phyloP scores from a whole-genome alignment of 164 flowering plant species.

The Vitis vinifera region DNA sequence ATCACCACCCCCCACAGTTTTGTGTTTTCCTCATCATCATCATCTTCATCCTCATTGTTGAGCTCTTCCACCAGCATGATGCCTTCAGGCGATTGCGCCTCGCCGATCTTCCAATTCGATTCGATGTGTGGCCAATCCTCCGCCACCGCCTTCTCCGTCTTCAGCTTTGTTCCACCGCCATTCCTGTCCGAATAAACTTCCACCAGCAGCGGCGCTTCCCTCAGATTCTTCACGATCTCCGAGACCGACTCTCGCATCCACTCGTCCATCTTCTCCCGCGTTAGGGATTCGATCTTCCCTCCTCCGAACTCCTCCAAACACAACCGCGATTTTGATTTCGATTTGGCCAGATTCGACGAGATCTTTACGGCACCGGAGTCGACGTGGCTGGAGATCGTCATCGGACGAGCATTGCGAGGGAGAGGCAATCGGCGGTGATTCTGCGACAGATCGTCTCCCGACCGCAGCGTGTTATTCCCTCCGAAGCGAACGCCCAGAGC shows the following conservation, averaged over 20 bases:
- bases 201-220: conserved; percentile 49
- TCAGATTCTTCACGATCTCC: conserved; percentile 52
- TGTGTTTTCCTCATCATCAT: conserved; percentile 7
- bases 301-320: neutral
- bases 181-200: conserved; percentile 18
- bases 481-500: conserved; percentile 12
- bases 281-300: neutral
- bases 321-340: neutral
- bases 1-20: conserved; percentile 55
- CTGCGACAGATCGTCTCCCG: neutral
- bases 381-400: neutral
- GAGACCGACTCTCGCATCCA: conserved; percentile 53
- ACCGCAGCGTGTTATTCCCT: conserved; percentile 1
- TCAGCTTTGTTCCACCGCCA: conserved; percentile 10
- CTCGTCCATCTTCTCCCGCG: conserved; percentile 30
- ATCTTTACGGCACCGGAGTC: neutral
- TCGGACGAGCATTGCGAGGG: neutral
- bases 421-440: neutral
- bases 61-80: conserved; percentile 54
- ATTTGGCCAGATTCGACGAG: neutral
- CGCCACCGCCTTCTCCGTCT: conserved; percentile 30
- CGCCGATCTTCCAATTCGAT: conserved; percentile 34
- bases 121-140: conserved; percentile 34
- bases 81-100: conserved; percentile 44
- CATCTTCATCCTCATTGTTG: neutral